Conservation (phyloP, 257 asterid species). For the Apocynum venetum region DNA sequence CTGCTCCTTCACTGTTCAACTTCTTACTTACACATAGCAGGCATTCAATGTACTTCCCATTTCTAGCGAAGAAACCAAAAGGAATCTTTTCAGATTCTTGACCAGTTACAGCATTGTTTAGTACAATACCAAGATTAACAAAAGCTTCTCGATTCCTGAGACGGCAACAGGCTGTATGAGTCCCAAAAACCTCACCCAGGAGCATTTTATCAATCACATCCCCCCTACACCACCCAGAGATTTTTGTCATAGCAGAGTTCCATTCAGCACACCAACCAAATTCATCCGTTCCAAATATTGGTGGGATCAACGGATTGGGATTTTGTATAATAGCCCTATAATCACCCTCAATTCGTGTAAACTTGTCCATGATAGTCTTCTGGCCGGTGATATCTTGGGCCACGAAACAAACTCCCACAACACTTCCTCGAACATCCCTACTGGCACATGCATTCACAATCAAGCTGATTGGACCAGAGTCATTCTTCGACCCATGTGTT, state of each 20-base stretch:
- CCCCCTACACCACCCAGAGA: slow-evolving; percentile 71
- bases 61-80: slow-evolving; percentile 63
- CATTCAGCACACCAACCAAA: slow-evolving; percentile 98
- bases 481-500: slow-evolving; percentile 52
- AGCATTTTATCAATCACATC: slow-evolving; percentile 86
- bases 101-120: slow-evolving; percentile 73
- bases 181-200: slow-evolving; percentile 86
- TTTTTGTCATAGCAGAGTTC: slow-evolving; percentile 87
- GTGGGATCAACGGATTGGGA: slow-evolving; percentile 88
- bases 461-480: slow-evolving; percentile 69
- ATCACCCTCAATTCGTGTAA: slow-evolving; percentile 91
- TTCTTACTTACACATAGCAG: slow-evolving; percentile 72
- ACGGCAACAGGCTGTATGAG: slow-evolving; percentile 52
- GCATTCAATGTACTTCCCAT: slow-evolving; percentile 74
- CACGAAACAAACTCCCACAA: slow-evolving; percentile 88
- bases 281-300: slow-evolving; percentile 86
- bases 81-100: slow-evolving; percentile 64
- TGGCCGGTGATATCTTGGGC: slow-evolving; percentile 91
- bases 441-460: slow-evolving; percentile 92
- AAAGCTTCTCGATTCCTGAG: slow-evolving; percentile 80
- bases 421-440: slow-evolving; percentile 73
- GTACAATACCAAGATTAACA: slow-evolving; percentile 66
- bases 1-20: slow-evolving; percentile 62
- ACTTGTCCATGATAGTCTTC: slow-evolving; percentile 87
- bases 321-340: slow-evolving; percentile 81